phyloP scores from a whole-genome alignment of 75 land plant species.

The Azolla pinnata region DNA sequence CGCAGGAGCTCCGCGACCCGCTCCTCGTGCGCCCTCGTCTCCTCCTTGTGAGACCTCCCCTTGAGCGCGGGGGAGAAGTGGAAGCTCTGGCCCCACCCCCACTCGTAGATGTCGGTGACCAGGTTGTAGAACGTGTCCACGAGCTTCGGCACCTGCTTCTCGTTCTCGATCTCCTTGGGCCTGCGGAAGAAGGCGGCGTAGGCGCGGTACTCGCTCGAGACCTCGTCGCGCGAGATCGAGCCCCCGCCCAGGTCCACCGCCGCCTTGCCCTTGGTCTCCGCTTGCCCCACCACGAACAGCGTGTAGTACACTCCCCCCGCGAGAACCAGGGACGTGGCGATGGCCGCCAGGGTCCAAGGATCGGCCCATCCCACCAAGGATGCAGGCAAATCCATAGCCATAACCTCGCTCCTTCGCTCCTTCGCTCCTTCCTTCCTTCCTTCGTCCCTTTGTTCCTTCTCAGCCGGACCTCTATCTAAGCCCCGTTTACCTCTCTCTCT shows the following conservation, averaged over 20 bases:
- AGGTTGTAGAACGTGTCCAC: slow-evolving; percentile 95
- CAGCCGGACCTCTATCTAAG: too few species aligned
- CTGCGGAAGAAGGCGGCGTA: slow-evolving; percentile 84
- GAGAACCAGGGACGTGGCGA: slow-evolving; percentile 31
- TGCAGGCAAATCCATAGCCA: not conserved
- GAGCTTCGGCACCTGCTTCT: slow-evolving; percentile 68
- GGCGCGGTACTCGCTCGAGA: slow-evolving; percentile 61
- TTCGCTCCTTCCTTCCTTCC: too few species aligned
- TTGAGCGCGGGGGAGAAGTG: slow-evolving; percentile 80
- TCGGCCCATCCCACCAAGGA: not conserved
- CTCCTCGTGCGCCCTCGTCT: slow-evolving; percentile 82
- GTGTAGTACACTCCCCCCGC: slow-evolving; percentile 43
- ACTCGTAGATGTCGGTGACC: slow-evolving; percentile 92
- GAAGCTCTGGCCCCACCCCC: slow-evolving; percentile 99
- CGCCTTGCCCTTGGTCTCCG: slow-evolving; percentile 59
- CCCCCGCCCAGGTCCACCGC: slow-evolving; percentile 66
- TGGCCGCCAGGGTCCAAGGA: slow-evolving; percentile 3
- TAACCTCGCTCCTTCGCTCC: too few species aligned
- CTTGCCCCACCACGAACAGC: slow-evolving; percentile 49
- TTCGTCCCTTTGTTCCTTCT: too few species aligned
- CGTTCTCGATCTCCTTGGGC: slow-evolving; percentile 62
- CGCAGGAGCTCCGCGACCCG: slow-evolving; percentile 65
- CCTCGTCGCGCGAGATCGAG: slow-evolving; percentile 47
- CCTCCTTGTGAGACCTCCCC: slow-evolving; percentile 61
- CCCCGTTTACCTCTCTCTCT: too few species aligned